phyloP scores from a whole-genome alignment of 441 rosid genomes.

The Syzygium syzygioides region DNA sequence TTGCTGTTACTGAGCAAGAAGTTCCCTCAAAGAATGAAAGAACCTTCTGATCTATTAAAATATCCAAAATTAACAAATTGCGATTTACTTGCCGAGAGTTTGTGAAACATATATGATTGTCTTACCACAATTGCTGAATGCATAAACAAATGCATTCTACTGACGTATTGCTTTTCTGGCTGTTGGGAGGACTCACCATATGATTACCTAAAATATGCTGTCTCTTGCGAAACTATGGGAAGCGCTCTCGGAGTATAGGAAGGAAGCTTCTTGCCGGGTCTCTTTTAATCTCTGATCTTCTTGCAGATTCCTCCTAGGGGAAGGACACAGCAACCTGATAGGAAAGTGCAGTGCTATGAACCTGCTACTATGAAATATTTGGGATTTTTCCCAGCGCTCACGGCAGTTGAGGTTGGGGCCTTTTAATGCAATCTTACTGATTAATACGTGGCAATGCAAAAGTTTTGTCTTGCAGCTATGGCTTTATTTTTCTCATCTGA shows the following conservation, averaged over 20 bases:
- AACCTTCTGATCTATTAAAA: not conserved
- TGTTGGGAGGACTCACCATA: not conserved
- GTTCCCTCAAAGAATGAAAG: not conserved
- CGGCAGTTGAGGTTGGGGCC: slow-evolving; percentile 61
- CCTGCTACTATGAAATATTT: slow-evolving; percentile 98
- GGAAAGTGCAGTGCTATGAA: slow-evolving; percentile 92
- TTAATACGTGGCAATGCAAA: not conserved
- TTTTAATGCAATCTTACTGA: not conserved
- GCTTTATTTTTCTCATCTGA: not conserved
- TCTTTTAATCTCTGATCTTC: not conserved
- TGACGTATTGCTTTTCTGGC: not conserved
- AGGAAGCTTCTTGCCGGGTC: not conserved
- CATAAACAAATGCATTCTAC: not conserved
- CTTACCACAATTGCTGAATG: not conserved
- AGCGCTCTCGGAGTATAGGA: not conserved
- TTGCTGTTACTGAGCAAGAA: not conserved
- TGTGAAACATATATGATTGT: not conserved
- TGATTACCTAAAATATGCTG: not conserved
- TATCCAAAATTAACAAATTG: not conserved
- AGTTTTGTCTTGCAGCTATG: not conserved
- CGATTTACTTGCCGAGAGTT: not conserved
- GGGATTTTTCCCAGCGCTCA: slow-evolving; percentile 73
- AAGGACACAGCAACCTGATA: slow-evolving; percentile 73
- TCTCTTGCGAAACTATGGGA: not conserved
- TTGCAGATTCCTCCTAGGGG: slow-evolving; percentile 91